phyloP scores from a whole-genome alignment of 2,329 filamentous ascomycete genomes.

The Calonectria fujianensis region DNA sequence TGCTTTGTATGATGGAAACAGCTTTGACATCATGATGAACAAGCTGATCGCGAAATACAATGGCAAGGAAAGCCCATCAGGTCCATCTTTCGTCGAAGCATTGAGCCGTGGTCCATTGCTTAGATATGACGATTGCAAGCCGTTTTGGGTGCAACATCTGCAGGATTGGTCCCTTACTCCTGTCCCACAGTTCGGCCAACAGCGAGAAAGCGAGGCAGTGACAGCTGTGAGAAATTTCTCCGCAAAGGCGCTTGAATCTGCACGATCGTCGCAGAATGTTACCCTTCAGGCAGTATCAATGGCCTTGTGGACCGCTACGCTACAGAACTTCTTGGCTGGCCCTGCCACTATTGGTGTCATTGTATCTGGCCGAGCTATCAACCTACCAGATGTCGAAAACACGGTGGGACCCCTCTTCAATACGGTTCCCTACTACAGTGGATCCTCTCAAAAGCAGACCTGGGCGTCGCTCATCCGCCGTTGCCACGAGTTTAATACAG shows the following conservation, averaged over 20 bases:
- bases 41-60: constrained; percentile 64
- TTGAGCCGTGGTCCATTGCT: constrained; percentile 82
- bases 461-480: constrained; percentile 77
- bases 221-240: constrained; percentile 55
- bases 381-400: constrained; percentile 78
- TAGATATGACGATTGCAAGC: constrained; percentile 61
- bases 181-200: constrained; percentile 40
- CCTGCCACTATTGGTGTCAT: constrained; percentile 81
- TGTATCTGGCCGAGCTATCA: constrained; percentile 84
- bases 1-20: constrained; percentile 89
- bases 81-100: constrained; percentile 78
- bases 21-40: constrained; percentile 80
- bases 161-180: constrained; percentile 52
- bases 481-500: constrained; percentile 83
- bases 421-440: constrained; percentile 83
- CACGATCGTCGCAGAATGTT: constrained; percentile 78
- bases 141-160: constrained; percentile 82
- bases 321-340: constrained; percentile 70
- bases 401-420: constrained; percentile 93
- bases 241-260: constrained; percentile 67
- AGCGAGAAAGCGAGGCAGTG: constrained; percentile 8
- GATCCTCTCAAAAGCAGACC: constrained; percentile 64
- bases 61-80: constrained; percentile 51
- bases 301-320: constrained; percentile 80
- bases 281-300: constrained; percentile 88